Conservation (phyloP, 208 protist genomes). For the Crithidia sp. region DNA sequence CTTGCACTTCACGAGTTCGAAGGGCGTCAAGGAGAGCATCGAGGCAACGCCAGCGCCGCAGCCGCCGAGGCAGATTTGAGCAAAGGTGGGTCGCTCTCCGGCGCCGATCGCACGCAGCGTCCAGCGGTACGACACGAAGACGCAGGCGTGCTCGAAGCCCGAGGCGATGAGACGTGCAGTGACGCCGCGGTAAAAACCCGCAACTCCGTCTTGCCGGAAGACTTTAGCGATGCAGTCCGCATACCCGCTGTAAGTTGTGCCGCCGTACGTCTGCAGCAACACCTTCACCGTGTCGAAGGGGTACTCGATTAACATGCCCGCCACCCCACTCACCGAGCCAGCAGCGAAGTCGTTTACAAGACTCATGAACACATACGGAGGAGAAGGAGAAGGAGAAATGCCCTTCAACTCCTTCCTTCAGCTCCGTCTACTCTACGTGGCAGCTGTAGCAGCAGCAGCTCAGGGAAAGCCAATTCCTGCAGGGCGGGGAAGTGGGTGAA, state of each 20-base stretch:
- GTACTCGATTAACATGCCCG: conserved; percentile 83
- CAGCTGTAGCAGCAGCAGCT: no score
- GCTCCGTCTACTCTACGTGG: no score
- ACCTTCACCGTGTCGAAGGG: conserved; percentile 93
- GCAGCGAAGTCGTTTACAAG: conserved; percentile 61
- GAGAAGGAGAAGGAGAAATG: neutral
- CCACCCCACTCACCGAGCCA: conserved; percentile 68
- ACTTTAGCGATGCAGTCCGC: conserved; percentile 55
- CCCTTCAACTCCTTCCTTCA: no score
- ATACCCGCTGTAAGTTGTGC: conserved; percentile 55
- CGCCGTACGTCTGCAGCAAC: conserved; percentile 70
- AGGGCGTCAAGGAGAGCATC: conserved; percentile 72
- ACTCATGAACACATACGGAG: conserved; percentile 30
- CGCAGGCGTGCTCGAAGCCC: conserved; percentile 76
- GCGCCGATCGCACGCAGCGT: conserved; percentile 56
- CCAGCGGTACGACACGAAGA: conserved; percentile 84
- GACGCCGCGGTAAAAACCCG: conserved; percentile 82
- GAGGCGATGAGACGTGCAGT: conserved; percentile 66
- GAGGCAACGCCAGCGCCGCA: conserved; percentile 68
- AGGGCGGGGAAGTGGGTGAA: no score
- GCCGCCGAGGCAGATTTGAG: conserved; percentile 63
- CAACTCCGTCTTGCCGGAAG: conserved; percentile 60
- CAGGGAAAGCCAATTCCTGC: no score
- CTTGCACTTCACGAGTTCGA: conserved; percentile 88
- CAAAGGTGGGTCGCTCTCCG: conserved; percentile 39